These are phyloP conservation scores for Zygoascus bituminiphila DNA, from an alignment of 805 yeast species.

Conservation along the genomic window DNA sequence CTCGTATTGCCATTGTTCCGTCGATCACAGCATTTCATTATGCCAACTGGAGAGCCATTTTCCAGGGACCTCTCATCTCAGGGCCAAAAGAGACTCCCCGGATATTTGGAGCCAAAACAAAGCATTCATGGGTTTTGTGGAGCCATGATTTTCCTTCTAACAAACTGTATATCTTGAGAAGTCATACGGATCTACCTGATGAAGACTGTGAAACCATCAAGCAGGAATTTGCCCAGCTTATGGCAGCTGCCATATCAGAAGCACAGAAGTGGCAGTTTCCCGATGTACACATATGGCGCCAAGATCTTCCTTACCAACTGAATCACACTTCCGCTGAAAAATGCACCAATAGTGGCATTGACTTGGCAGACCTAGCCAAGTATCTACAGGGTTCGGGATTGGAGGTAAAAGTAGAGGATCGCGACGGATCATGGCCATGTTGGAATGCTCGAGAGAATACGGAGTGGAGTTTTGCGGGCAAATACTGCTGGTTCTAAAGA, in stretches of 20 bases:
- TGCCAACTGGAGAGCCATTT: slow-evolving; percentile 18
- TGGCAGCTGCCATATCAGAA: slow-evolving; percentile 24
- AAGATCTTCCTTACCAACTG: slow-evolving; percentile 29
- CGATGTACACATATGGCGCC: slow-evolving; percentile 35
- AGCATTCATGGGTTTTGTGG: slow-evolving; percentile 23
- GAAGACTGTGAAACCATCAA: slow-evolving; percentile 21
- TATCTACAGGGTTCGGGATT: not conserved
- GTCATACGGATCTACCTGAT: slow-evolving; percentile 10
- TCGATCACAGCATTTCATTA: slow-evolving; percentile 12
- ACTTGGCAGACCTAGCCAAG: not conserved
- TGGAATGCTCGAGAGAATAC: slow-evolving; percentile 17
- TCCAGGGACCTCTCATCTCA: slow-evolving; percentile 13
- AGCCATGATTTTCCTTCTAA: slow-evolving; percentile 19
- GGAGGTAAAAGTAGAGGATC: slow-evolving; percentile 3
- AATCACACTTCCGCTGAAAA: slow-evolving; percentile 18
- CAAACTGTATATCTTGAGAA: slow-evolving; percentile 17
- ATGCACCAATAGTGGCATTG: not conserved
- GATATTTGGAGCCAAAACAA: slow-evolving; percentile 20
- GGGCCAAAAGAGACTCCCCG: slow-evolving; percentile 13
- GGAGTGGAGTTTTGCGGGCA: slow-evolving; percentile 38
- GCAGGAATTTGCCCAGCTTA: slow-evolving; percentile 25
- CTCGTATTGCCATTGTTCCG: slow-evolving; percentile 19
- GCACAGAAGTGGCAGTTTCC: slow-evolving; percentile 24
- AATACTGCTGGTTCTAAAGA: slow-evolving; percentile 41
- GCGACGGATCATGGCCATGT: slow-evolving; percentile 31